Conservation (phyloP, 352 stramenopile species). For the Globisporangium okanoganense region DNA sequence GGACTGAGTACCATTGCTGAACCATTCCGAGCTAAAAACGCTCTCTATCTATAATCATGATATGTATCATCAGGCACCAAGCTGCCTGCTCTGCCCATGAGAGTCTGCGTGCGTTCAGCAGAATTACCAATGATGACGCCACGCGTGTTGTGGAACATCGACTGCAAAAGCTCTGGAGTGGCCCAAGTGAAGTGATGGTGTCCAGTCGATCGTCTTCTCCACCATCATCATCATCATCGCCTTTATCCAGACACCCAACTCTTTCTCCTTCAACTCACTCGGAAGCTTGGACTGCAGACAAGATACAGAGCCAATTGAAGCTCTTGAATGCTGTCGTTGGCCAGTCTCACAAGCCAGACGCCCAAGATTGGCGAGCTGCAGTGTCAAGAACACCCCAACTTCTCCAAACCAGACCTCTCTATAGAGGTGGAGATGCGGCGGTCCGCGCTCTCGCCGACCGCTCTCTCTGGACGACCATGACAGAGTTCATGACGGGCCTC, state of each 20-base stretch:
- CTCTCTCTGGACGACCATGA: background rate
- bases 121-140: background rate
- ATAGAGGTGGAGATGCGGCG: background rate
- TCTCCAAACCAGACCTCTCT: too few relatives aligned
- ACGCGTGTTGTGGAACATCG: background rate
- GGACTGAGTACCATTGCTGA: too few relatives aligned
- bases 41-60: too few relatives aligned
- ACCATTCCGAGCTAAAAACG: too few relatives aligned
- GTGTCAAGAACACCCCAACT: too few relatives aligned
- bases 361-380: background rate
- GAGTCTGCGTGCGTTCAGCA: background rate
- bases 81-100: background rate
- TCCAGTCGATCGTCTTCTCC: background rate
- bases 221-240: background rate
- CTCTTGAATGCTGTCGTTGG: background rate
- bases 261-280: too few relatives aligned
- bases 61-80: background rate
- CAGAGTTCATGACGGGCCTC: conserved; percentile 1
- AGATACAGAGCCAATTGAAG: background rate
- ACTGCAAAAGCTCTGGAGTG: background rate
- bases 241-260: background rate
- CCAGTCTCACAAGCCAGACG: background rate
- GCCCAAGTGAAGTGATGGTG: background rate
- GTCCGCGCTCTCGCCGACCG: background rate
- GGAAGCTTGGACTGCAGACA: background rate